Base-by-base conservation (phyloP, 148 eudicot species). In the Fagopyrum tataricum region DNA sequence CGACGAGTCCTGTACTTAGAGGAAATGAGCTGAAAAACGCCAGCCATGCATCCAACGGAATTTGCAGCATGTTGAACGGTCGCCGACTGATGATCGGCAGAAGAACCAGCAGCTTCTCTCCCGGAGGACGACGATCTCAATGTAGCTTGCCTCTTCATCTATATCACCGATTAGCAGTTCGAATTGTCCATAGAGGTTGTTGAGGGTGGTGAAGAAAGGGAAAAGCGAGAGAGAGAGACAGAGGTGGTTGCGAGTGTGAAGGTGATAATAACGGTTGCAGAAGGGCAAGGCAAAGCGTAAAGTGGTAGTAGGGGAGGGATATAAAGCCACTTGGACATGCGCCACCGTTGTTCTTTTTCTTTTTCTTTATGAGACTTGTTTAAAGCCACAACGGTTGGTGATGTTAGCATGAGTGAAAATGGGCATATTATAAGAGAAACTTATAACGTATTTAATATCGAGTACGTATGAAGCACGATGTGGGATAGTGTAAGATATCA, bases 31-130 rank as follows among this genome's bases (percentile, higher is more conserved):
- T 81, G 86, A n/a, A 91, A 74, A 72, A 91, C 85, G 73, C 91
- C 90, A 41, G 94, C 78, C 94, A 91, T 86, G 85, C 97, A 91
- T 14, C 94, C 94, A 44, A 89, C 75, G 71, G 87, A 37, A 39
- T 82, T 76, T n/a, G 75, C 80, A 74, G 72, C 73, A 73, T 77
- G 83, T 31, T 80, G 75, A 23, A 74, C 78, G 15, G 82, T 49
- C 3, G 79, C 73, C 0, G 82, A 1, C 37, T 71, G 44, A 44
- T 68, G 72, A 39, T 68, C 49, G 20, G 48, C 48, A 73, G 73
- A 5, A 40, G 23, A 5, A 17, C 21, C 58, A n/a, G 23, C 73
- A 4, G 80, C 56, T 23, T 84, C 85, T 37, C 82, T 74, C 42
- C 81, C 79, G 31, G 72, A 66, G 2, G 87, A 81, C 4, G 85